Evolutionary conservation across 345 rosid genomes (phyloP).

Genomic region (Litchi chinensis): DNA sequence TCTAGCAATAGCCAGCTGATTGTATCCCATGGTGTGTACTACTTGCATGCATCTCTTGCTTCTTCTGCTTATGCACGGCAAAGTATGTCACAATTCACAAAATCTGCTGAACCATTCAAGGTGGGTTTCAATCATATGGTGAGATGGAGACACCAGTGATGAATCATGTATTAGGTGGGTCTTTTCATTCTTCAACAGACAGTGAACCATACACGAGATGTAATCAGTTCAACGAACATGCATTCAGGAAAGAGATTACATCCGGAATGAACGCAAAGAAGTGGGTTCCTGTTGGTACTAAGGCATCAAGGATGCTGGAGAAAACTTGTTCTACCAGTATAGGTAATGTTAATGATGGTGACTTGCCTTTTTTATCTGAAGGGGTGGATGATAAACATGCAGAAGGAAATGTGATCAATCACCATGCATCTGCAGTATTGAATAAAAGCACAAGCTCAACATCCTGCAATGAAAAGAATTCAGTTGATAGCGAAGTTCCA

Average conservation of each 20-base stretch:
- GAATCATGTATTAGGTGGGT: constrained; percentile 6
- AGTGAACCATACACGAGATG: constrained; percentile 4
- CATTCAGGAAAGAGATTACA: constrained; percentile 3
- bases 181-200: constrained; percentile 11
- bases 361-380: neutral
- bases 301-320: constrained; percentile 7
- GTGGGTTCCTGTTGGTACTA: constrained; percentile 19
- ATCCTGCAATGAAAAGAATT: neutral
- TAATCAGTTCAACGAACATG: neutral
- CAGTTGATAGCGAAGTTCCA: constrained; percentile 12
- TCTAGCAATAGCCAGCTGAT: constrained; percentile 2
- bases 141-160: constrained; percentile 11
- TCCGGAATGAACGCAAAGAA: constrained; percentile 18
- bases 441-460: neutral
- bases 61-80: constrained; percentile 7
- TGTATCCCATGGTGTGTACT: neutral
- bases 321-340: constrained; percentile 12
- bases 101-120: neutral
- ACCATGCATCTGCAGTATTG: constrained; percentile 1
- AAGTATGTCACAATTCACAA: neutral
- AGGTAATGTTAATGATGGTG: neutral
- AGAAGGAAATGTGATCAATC: neutral
- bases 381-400: neutral
- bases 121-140: constrained; percentile 7
- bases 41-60: neutral